Base-by-base conservation (phyloP, 208 protist genomes). In the Endotrypanum monterogeii region DNA sequence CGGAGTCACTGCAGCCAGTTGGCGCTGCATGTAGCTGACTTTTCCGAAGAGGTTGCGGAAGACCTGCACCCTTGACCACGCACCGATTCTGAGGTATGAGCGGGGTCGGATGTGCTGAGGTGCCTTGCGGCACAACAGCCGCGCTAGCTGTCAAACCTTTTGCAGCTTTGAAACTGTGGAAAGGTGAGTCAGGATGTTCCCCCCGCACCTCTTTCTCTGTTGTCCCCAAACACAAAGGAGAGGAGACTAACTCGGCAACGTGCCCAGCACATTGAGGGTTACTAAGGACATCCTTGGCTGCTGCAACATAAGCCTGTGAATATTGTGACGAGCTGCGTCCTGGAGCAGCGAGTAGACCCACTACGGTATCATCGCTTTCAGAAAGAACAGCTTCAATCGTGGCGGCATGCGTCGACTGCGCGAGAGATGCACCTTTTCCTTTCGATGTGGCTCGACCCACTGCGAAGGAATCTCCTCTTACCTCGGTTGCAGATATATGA, bases 1-100 rank as follows among this genome's bases (percentile, higher is more conserved):
- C 86, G 18, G 86, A 88, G 71, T 91, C 86, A 57, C 86, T 90
- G n/a, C 81, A 63, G 18, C 86, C 83, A 2, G 83, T 90, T 32
- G 83, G 83, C 16, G 73, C 75, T 37, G 67, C 86, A 16, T 67
- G 62, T 35, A 89, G 71, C 68, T 84, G 84, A 41, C 73, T 82
- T 72, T 84, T 86, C 44, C 73, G 73, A 50, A 85, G 63, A 11
- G 61, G 70, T 75, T 79, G 78, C 54, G 73, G 81, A 20, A 69
- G 58, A 9, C 32, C 61, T 30, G 69, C 80, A 32, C 68, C 74
- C 67, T 73, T 77, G 41, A 66, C 73, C 0, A 67, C 60, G 51
- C 63, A 50, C n/a, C 37, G 72, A 28, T 79, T 79, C 48, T 80
- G 60, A 6, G 69, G 69, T 0, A 71, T 68, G 1, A 76, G 52